These are phyloP conservation scores for Blastobotrys apis DNA, from an alignment of 1,139 yeast species.

Conservation along the genomic window DNA sequence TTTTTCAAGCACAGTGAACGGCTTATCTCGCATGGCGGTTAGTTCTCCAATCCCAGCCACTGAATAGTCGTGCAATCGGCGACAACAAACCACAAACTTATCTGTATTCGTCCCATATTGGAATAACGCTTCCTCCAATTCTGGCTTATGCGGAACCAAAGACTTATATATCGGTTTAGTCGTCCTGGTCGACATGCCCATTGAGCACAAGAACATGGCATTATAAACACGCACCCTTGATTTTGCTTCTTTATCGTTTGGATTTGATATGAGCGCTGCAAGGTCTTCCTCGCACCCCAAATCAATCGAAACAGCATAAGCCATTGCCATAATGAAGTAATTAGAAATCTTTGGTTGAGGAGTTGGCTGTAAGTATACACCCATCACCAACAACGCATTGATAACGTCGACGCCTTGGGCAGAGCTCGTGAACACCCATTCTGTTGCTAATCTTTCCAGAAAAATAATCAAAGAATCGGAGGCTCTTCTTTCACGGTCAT, in stretches of 20 bases:
- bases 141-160: neutral
- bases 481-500: neutral
- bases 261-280: neutral
- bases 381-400: conserved; percentile 3
- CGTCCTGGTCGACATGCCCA: neutral
- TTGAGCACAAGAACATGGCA: neutral
- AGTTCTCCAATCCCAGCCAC: neutral
- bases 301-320: neutral
- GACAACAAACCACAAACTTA: neutral
- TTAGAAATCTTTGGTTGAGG: conserved; percentile 1
- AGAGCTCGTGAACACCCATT: neutral
- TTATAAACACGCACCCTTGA: conserved; percentile 1
- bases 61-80: neutral
- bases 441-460: neutral
- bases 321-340: conserved; percentile 4
- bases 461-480: conserved; percentile 2
- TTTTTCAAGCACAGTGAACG: neutral
- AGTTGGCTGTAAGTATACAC: conserved; percentile 3
- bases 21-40: neutral
- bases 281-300: conserved; percentile 2
- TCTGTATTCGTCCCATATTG: conserved; percentile 1
- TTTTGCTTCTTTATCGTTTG: neutral
- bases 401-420: conserved; percentile 2
- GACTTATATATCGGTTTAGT: neutral
- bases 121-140: neutral